These are phyloP conservation scores for Citrus sp. DNA, from an alignment of 345 rosid genomes.

Conservation along the genomic window DNA sequence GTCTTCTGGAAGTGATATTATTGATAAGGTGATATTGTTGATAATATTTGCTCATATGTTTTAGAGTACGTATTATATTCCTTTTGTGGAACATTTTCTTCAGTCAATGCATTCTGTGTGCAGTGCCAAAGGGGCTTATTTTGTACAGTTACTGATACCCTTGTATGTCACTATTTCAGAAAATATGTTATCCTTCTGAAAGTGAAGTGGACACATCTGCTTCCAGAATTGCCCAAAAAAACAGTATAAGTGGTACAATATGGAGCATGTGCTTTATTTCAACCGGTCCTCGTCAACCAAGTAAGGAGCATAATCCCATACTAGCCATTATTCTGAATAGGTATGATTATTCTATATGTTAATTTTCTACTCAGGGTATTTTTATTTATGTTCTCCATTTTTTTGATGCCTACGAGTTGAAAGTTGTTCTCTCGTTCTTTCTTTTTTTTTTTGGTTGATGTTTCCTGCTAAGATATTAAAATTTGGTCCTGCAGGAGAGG, in stretches of 20 bases:
- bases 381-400: slow-evolving; percentile 10
- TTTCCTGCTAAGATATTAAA: slow-evolving; percentile 28
- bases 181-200: slow-evolving; percentile 74
- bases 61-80: slow-evolving; percentile 1
- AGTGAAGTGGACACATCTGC: slow-evolving; percentile 39
- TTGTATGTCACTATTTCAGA: slow-evolving; percentile 42
- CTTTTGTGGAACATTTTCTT: neutral
- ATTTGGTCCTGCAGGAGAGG: slow-evolving; percentile 60
- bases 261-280: slow-evolving; percentile 99
- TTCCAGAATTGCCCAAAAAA: slow-evolving; percentile 37
- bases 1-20: slow-evolving; percentile 55
- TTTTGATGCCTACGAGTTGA: slow-evolving; percentile 15
- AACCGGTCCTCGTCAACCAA: slow-evolving; percentile 39
- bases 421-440: slow-evolving; percentile 5
- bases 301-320: slow-evolving; percentile 68
- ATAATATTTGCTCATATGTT: slow-evolving; percentile 42
- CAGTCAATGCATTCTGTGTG: neutral
- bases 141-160: slow-evolving; percentile 9
- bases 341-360: slow-evolving; percentile 42
- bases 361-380: slow-evolving; percentile 19
- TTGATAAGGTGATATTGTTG: slow-evolving; percentile 76
- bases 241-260: slow-evolving; percentile 66
- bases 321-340: slow-evolving; percentile 87
- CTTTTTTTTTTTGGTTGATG: too few relatives aligned
- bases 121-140: neutral